Evolutionary conservation across 805 yeast species (phyloP), one percentile per base, ranked within the genome.

Genomic region (Candida sphagnicola): DNA sequence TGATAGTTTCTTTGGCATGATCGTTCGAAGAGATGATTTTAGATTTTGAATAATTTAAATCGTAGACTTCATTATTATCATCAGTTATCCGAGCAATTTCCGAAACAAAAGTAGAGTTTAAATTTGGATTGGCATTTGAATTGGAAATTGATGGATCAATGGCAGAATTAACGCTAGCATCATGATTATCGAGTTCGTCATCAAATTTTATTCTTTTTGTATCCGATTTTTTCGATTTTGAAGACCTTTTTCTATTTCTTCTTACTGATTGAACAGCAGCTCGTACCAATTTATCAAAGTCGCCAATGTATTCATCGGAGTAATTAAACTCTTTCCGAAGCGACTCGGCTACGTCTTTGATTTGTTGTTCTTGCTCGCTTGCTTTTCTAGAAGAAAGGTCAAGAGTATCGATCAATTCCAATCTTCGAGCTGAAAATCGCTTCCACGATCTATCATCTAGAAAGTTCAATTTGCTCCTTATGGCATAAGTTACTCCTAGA

Each of bases 201-300:
- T 40, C 28, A 36, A 35, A 28, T 18, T 41, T 26, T 16, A 21
- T 18, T 19, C 37, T 28, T 15, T 42, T 28, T 25, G 18, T 24
- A 26, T 39, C 26, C 18, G 25, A 17, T 18, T 37, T 43, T 16
- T 52, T 54, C 0, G 68, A 42, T 44, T 67, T 63, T 17, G 66
- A 52, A n/a, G 66, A 75, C 46, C 95, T 61, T 54, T 83, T 86
- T 43, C 95, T 72, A 58, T 91, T 91, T 47, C 99, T 70, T 45
- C 98, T 68, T 1, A 86, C 97, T 37, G 95, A 82, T 61, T 91
- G 99, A 18, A 91, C 82, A 1, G 96, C 98, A 8, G 96, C 95
- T 26, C 95, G 70, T 0, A 93, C 97, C 25, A 91, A 70, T 57
- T 83, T 85, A 59, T 89, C 95, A 56, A 91, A 91, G 47, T 93